Evolutionary conservation across 2,329 filamentous ascomycete species (phyloP).

Genomic region (Fusarium sp.): DNA sequence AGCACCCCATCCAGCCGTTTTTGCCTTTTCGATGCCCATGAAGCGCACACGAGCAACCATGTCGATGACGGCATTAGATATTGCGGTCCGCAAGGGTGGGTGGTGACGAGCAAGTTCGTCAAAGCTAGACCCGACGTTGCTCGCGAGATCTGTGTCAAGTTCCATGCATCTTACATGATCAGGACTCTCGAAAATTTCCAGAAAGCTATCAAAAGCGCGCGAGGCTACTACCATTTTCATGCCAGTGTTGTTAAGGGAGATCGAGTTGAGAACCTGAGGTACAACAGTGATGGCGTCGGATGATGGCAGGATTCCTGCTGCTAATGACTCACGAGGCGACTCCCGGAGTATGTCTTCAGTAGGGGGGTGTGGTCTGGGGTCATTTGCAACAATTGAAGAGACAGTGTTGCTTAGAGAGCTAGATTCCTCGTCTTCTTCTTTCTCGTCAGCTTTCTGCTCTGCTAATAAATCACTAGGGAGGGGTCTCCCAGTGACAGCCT

Average conservation of each 20-base stretch:
- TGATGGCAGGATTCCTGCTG: constrained; percentile 84
- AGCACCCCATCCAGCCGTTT: constrained; percentile 77
- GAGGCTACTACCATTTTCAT: constrained; percentile 90
- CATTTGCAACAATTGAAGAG: constrained; percentile 52
- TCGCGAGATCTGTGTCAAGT: constrained; percentile 75
- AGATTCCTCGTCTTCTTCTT: constrained; percentile 50
- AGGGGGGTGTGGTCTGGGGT: constrained; percentile 65
- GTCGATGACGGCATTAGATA: constrained; percentile 86
- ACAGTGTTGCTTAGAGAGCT: constrained; percentile 57
- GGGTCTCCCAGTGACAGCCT: constrained; percentile 76
- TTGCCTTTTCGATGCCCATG: constrained; percentile 78
- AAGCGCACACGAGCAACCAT: constrained; percentile 88
- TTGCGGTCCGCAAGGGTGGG: constrained; percentile 81
- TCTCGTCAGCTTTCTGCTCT: constrained; percentile 48
- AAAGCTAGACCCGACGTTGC: constrained; percentile 83
- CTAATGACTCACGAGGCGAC: constrained; percentile 61
- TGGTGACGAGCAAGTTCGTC: constrained; percentile 97
- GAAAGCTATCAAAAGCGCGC: constrained; percentile 84
- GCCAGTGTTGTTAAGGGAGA: constrained; percentile 89
- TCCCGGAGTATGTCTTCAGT: constrained; percentile 62
- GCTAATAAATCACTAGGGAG: constrained; percentile 53
- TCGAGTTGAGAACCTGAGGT: constrained; percentile 89
- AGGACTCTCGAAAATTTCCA: constrained; percentile 96
- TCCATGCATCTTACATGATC: constrained; percentile 88
- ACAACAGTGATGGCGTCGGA: constrained; percentile 89